phyloP scores from a whole-genome alignment of 805 yeast species.

The Yamadazyma olivae region DNA sequence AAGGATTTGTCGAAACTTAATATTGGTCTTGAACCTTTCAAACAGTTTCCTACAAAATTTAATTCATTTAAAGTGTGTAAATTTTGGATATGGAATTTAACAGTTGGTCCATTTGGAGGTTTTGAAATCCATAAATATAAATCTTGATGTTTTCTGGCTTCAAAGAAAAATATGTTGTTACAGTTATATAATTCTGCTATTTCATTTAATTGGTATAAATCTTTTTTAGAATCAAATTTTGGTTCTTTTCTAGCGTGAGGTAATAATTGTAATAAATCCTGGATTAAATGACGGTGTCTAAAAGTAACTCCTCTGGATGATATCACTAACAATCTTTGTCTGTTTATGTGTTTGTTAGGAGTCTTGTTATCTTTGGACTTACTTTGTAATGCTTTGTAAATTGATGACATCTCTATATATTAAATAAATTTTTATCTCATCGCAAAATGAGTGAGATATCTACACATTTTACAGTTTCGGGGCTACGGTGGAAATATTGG shows the following conservation, averaged over 20 bases:
- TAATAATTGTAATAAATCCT: slow-evolving; percentile 71
- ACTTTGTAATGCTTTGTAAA: slow-evolving; percentile 47
- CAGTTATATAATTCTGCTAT: slow-evolving; percentile 96
- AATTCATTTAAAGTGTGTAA: slow-evolving; percentile 94
- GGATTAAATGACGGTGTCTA: slow-evolving; percentile 92
- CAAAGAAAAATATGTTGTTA: slow-evolving; percentile 90
- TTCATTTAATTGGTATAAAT: slow-evolving; percentile 84
- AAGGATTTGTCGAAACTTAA: slow-evolving; percentile 84
- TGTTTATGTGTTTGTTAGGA: slow-evolving; percentile 62
- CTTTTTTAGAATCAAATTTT: slow-evolving; percentile 89
- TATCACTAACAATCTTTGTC: slow-evolving; percentile 83
- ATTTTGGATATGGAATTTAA: slow-evolving; percentile 91
- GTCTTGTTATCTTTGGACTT: slow-evolving; percentile 37
- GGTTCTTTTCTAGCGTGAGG: slow-evolving; percentile 98
- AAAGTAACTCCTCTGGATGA: slow-evolving; percentile 93
- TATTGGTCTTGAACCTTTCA: slow-evolving; percentile 92
- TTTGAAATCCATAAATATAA: slow-evolving; percentile 92
- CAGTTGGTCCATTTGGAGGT: slow-evolving; percentile 97
- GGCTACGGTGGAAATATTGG: too few relatives aligned
- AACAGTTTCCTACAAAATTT: slow-evolving; percentile 93
- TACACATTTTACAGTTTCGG: neutral
- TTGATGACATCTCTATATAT: slow-evolving; percentile 35
- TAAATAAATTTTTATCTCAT: slow-evolving; percentile 4
- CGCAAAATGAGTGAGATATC: neutral
- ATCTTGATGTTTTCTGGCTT: slow-evolving; percentile 94